Evolutionary conservation across 2,329 filamentous ascomycete species (phyloP).

Genomic region (Exserohilum turcica): DNA sequence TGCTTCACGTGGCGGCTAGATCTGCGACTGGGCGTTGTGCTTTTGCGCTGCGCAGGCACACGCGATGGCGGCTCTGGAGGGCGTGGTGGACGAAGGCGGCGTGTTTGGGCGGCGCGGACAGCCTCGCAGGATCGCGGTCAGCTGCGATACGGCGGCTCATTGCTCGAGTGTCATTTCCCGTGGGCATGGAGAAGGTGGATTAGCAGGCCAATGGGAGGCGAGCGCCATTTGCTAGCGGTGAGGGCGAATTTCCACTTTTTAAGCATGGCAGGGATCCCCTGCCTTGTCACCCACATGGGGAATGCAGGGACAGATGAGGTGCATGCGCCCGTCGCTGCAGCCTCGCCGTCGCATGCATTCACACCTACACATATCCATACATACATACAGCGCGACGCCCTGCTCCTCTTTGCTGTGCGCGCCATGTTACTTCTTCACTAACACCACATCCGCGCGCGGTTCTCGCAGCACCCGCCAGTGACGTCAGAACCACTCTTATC

Average conservation of each 20-base stretch:
- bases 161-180: conserved; percentile 29
- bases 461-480: not conserved
- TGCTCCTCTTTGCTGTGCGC: not conserved
- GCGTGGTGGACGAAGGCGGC: not conserved
- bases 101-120: conserved; percentile 1
- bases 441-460: not conserved
- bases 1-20: conserved; percentile 8
- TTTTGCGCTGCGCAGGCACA: conserved; percentile 2
- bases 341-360: conserved; percentile 7
- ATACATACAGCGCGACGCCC: not conserved
- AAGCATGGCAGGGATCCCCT: conserved; percentile 30
- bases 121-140: conserved; percentile 3
- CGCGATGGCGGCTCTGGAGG: not conserved
- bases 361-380: no score
- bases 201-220: conserved; percentile 32
- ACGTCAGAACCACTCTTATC: not conserved
- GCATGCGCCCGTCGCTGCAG: conserved; percentile 16
- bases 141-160: conserved; percentile 8
- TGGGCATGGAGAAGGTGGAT: conserved; percentile 25
- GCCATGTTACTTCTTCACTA: not conserved
- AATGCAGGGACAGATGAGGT: conserved; percentile 15
- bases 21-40: conserved; percentile 7
- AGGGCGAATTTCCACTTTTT: conserved; percentile 44
- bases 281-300: conserved; percentile 17
- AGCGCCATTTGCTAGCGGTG: conserved; percentile 4